These are phyloP conservation scores for Talaromyces sp. DNA, from an alignment of 2,329 filamentous ascomycete species.

Conservation along the genomic window DNA sequence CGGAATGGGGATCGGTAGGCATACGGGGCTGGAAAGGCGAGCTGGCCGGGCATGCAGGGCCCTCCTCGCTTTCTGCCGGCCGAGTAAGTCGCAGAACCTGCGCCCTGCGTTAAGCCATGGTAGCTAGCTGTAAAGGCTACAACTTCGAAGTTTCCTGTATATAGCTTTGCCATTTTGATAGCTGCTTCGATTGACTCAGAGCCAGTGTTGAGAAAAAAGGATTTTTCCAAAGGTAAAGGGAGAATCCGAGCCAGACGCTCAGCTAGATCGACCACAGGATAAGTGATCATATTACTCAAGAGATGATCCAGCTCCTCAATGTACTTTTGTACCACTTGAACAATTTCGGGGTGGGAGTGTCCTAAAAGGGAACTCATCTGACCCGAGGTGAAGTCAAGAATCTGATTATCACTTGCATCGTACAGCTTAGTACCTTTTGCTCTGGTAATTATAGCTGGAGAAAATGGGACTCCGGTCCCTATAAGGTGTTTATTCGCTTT, in stretches of 20 bases:
- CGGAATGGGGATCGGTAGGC: slow-evolving; percentile 52
- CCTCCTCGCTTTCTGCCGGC: slow-evolving; percentile 46
- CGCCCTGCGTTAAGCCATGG: slow-evolving; percentile 59
- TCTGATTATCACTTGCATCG: slow-evolving; percentile 36
- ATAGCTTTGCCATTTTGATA: slow-evolving; percentile 59
- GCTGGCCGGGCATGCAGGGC: neutral
- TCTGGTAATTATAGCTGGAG: slow-evolving; percentile 39
- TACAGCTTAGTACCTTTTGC: slow-evolving; percentile 46
- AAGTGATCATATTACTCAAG: slow-evolving; percentile 55
- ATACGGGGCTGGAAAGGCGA: slow-evolving; percentile 1
- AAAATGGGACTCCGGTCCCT: slow-evolving; percentile 25
- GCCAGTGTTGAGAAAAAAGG: slow-evolving; percentile 54
- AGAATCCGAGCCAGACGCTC: slow-evolving; percentile 47
- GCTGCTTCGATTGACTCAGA: slow-evolving; percentile 58
- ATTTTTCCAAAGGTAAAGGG: slow-evolving; percentile 33
- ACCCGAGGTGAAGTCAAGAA: slow-evolving; percentile 57
- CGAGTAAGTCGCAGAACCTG: slow-evolving; percentile 47
- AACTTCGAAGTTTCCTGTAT: slow-evolving; percentile 61
- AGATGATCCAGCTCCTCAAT: slow-evolving; percentile 54
- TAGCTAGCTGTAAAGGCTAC: slow-evolving; percentile 56
- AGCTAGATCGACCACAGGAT: slow-evolving; percentile 53
- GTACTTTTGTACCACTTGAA: slow-evolving; percentile 47
- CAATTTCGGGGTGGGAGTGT: slow-evolving; percentile 55
- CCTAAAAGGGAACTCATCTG: slow-evolving; percentile 58
- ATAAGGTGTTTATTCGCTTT: slow-evolving; percentile 39